Conservation (phyloP, 345 rosid species). For the Bruguiera gymnorhiza region DNA sequence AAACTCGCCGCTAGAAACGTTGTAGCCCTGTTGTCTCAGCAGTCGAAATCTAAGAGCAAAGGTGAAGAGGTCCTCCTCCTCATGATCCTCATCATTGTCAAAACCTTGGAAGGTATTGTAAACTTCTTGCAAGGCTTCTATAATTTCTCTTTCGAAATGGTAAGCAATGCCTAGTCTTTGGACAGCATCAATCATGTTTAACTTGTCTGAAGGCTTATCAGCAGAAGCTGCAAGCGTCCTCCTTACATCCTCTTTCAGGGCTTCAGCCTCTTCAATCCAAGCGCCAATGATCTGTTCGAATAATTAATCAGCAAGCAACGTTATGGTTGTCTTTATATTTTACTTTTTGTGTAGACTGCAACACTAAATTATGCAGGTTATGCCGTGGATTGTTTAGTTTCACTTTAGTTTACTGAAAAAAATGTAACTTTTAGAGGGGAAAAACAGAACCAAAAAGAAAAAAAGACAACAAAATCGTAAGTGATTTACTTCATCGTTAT, state of each 20-base stretch:
- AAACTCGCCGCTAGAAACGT: constrained; percentile 7
- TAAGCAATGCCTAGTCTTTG: constrained; percentile 20
- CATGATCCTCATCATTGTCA: background rate
- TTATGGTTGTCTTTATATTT: too few species aligned
- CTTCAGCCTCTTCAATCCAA: background rate
- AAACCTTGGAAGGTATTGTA: background rate
- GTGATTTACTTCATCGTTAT: background rate
- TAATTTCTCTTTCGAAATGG: constrained; percentile 21
- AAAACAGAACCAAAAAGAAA: too few species aligned
- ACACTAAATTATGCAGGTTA: too few species aligned
- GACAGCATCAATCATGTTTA: constrained; percentile 13
- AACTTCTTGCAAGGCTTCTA: background rate
- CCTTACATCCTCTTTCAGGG: constrained; percentile 1
- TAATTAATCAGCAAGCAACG: too few species aligned
- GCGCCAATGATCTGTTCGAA: background rate
- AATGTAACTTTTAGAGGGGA: too few species aligned
- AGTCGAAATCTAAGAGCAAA: constrained; percentile 24
- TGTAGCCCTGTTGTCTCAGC: constrained; percentile 22
- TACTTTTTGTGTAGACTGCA: too few species aligned
- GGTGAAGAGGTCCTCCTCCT: background rate
- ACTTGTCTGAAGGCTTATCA: background rate
- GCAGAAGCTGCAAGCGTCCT: background rate
- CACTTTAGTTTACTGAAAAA: too few species aligned
- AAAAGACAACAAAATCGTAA: too few species aligned
- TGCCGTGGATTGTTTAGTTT: too few species aligned